These are phyloP conservation scores for Amoebophrya sp. DNA, from an alignment of 169 alveolate genomes.

Conservation along the genomic window DNA sequence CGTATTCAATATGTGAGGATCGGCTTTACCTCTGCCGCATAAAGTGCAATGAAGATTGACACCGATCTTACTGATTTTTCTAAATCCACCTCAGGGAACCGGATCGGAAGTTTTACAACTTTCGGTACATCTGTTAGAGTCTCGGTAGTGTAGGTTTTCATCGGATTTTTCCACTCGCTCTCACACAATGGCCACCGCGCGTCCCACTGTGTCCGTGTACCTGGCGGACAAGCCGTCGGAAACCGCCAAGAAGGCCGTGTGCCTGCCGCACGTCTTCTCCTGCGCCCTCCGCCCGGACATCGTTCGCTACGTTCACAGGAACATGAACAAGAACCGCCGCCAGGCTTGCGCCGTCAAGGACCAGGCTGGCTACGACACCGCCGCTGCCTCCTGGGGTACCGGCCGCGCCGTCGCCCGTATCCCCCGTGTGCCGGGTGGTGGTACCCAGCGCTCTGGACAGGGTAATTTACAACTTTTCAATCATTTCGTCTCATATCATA, in stretches of 20 bases:
- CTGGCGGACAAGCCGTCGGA: neutral
- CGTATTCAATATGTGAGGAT: too few relatives aligned
- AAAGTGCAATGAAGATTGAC: too few relatives aligned
- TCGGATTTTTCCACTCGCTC: too few relatives aligned
- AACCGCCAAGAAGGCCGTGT: neutral
- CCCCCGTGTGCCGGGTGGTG: slow-evolving; percentile 98
- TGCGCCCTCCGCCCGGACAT: slow-evolving; percentile 93
- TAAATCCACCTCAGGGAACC: too few relatives aligned
- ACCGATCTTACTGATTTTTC: too few relatives aligned
- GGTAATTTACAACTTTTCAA: too few relatives aligned
- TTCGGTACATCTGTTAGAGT: too few relatives aligned
- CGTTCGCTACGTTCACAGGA: slow-evolving; percentile 82
- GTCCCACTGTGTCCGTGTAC: slow-evolving; percentile 27
- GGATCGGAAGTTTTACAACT: too few relatives aligned
- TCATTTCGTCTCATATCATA: too few relatives aligned
- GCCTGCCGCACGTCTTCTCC: slow-evolving; percentile 20
- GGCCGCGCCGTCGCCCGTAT: slow-evolving; percentile 92
- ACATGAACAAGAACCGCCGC: slow-evolving; percentile 87
- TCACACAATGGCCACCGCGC: slow-evolving; percentile 22
- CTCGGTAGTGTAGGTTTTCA: too few relatives aligned
- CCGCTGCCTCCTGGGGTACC: slow-evolving; percentile 85
- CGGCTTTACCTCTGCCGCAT: too few relatives aligned
- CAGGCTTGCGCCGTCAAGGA: slow-evolving; percentile 90
- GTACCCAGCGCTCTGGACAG: slow-evolving; percentile 93
- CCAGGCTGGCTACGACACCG: slow-evolving; percentile 74